Conservation (phyloP, 768 basidiomycete genomes). For the Tephrocybe sp. region DNA sequence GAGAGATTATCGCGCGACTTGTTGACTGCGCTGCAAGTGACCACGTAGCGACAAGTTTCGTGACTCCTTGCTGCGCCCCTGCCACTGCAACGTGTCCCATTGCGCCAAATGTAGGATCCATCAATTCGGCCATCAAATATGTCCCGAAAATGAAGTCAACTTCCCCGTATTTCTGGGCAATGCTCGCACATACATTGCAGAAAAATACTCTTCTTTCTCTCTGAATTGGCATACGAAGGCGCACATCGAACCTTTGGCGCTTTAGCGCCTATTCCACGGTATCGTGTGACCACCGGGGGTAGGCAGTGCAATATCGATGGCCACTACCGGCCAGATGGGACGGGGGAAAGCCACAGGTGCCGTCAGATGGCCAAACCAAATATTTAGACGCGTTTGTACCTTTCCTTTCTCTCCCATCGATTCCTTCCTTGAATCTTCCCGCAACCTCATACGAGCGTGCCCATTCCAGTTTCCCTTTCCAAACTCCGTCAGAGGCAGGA, state of each 20-base stretch:
- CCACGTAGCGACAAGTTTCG: too few species aligned
- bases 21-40: too few species aligned
- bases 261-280: background rate
- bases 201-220: background rate
- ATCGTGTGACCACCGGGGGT: constrained; percentile 9
- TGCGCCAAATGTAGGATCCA: background rate
- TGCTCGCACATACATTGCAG: background rate
- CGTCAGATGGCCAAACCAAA: constrained; percentile 10
- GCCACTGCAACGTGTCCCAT: constrained; percentile 11
- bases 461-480: background rate
- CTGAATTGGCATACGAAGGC: background rate
- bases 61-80: too few species aligned
- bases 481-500: constrained; percentile 7
- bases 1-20: too few species aligned
- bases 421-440: constrained; percentile 10
- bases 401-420: constrained; percentile 6
- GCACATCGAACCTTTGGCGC: background rate
- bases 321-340: constrained; percentile 4
- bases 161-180: background rate
- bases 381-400: constrained; percentile 9
- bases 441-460: constrained; percentile 5
- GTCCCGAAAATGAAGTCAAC: background rate
- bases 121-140: constrained; percentile 12
- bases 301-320: constrained; percentile 10
- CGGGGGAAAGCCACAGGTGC: constrained; percentile 5